These are phyloP conservation scores for Huiozyma naganishii DNA, from an alignment of 805 yeast genomes.

Conservation along the genomic window DNA sequence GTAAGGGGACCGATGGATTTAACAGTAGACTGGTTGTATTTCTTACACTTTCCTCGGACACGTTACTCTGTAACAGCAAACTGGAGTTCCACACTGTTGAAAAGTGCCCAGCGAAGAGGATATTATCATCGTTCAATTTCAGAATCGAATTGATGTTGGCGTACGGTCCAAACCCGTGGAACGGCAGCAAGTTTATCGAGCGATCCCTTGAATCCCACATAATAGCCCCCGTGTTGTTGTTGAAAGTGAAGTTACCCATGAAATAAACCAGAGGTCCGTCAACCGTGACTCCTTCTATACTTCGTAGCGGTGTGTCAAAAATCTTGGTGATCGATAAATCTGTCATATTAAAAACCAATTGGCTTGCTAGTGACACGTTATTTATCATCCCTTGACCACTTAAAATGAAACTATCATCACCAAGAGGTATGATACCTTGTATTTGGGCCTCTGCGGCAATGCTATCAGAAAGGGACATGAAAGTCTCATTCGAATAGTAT, in stretches of 20 bases:
- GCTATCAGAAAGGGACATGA: slow-evolving; percentile 11
- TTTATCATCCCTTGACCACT: slow-evolving; percentile 24
- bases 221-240: slow-evolving; percentile 43
- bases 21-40: slow-evolving; percentile 31
- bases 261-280: slow-evolving; percentile 50
- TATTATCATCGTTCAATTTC: slow-evolving; percentile 35
- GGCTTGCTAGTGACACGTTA: slow-evolving; percentile 19
- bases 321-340: slow-evolving; percentile 18
- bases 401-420: slow-evolving; percentile 26
- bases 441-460: slow-evolving; percentile 10
- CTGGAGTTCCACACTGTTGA: slow-evolving; percentile 46
- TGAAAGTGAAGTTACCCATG: slow-evolving; percentile 66
- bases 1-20: slow-evolving; percentile 51
- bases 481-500: slow-evolving; percentile 21
- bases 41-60: slow-evolving; percentile 5
- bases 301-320: slow-evolving; percentile 13
- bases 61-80: slow-evolving; percentile 13
- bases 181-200: slow-evolving; percentile 42
- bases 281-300: slow-evolving; percentile 37
- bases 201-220: slow-evolving; percentile 44
- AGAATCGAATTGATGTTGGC: slow-evolving; percentile 54
- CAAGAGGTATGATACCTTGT: slow-evolving; percentile 21
- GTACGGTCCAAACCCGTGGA: slow-evolving; percentile 62
- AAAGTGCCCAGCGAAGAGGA: slow-evolving; percentile 77
- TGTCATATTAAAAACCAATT: slow-evolving; percentile 27